Conservation (phyloP, 2,329 filamentous ascomycete genomes). For the Fusarium nodosum region DNA sequence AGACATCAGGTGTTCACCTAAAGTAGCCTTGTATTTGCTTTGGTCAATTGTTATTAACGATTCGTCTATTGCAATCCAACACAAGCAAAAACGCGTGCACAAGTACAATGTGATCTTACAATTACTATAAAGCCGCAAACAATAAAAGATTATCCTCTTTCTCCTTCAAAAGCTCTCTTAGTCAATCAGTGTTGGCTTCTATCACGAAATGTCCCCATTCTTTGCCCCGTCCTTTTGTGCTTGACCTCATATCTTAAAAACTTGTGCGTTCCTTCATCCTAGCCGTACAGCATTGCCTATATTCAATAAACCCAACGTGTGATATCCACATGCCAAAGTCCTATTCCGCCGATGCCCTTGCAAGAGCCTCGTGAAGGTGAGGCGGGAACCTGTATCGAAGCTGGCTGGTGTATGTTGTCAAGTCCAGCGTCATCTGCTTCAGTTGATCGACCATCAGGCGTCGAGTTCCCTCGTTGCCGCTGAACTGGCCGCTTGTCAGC, state of each 20-base stretch:
- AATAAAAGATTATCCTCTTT: conserved; percentile 14
- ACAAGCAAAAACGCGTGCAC: conserved; percentile 3
- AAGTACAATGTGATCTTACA: conserved; percentile 30
- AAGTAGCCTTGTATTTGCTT: not conserved
- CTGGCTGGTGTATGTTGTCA: conserved; percentile 94
- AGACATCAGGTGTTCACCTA: not conserved
- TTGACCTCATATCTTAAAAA: conserved; percentile 20
- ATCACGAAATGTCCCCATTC: conserved; percentile 19
- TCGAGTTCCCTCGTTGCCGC: conserved; percentile 75
- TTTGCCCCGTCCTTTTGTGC: conserved; percentile 14
- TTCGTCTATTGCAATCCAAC: not conserved
- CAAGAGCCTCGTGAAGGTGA: conserved; percentile 88
- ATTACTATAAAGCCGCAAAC: conserved; percentile 30
- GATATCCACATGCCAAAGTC: not conserved
- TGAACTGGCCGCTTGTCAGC: conserved; percentile 78
- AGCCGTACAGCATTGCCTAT: conserved; percentile 25
- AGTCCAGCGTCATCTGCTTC: conserved; percentile 84
- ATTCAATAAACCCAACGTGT: conserved; percentile 30
- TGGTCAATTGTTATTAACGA: not conserved
- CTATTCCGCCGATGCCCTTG: conserved; percentile 79
- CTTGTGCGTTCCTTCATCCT: conserved; percentile 1
- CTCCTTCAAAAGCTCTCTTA: conserved; percentile 11
- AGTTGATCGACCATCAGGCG: conserved; percentile 76
- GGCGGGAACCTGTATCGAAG: conserved; percentile 91
- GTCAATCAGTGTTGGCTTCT: conserved; percentile 3